Base-by-base conservation (phyloP, 1,284 basidiomycete species). In the Phenoliferia sp. region DNA sequence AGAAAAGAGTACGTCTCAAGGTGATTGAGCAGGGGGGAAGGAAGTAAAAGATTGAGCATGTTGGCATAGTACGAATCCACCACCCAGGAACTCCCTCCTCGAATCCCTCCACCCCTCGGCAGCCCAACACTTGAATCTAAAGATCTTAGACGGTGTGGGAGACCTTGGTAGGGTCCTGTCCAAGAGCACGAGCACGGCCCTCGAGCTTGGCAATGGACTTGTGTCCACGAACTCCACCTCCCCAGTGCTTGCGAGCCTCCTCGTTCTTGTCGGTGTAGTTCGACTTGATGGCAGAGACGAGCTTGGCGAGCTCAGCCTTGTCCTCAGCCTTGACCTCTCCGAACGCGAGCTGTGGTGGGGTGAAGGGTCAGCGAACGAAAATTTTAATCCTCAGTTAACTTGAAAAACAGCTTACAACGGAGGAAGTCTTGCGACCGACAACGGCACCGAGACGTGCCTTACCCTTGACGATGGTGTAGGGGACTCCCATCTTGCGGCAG, bases 261-360 rank as follows among this genome's bases (percentile, higher is more conserved):
- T 96, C 93, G 81, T 92, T 90, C 84, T 98, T 97, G 84, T 98
- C 95, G 75, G 91, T 85, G 87, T 94, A 96, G 87, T 99, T 99
- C 76, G 93, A 91, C 86, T 98, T 98, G 78, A 92, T 88, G 72
- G 94, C 94, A 75, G 87, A 89, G 79, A 98, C 86, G 76, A 99
- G 85, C 76, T 90, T 95, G 66, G 92, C 89, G 64, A 98, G 89
- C 77, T 98, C 94, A 74, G 90, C 88, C 80, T 89, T 84, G 83
- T 98, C 95, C 83, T 97, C 95, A 78, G 88, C 90, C 82, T 88
- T 88, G 77, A 98, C 94, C 63, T 98, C 93, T 83, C 95, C 90
- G 74, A 99, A 82, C 61, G 90, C 89, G 68, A 94, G 82, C 61
- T 59, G 59, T 35, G 31, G 12, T 17, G 19, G 6, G 17, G 9